These are phyloP conservation scores for Venturia carpophila DNA, from an alignment of 2,329 filamentous ascomycete species.

Conservation along the genomic window DNA sequence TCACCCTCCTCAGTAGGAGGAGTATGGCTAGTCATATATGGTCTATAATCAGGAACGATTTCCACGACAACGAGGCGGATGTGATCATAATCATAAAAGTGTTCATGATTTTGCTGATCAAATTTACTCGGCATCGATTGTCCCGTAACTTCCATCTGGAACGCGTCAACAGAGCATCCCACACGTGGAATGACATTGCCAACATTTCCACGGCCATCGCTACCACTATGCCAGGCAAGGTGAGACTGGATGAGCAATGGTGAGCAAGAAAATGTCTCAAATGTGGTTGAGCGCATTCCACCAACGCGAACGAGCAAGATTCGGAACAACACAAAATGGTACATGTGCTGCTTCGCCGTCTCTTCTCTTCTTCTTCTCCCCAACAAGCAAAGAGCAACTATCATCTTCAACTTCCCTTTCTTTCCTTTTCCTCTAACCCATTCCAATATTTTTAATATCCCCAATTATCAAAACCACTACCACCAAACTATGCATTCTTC, in stretches of 20 bases:
- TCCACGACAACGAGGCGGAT: neutral
- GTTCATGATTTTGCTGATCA: neutral
- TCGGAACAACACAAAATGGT: neutral
- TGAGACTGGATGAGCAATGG: neutral
- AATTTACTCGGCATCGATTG: neutral
- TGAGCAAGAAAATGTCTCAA: neutral
- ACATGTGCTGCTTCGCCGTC: neutral
- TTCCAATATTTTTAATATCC: neutral
- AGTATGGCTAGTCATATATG: too few relatives aligned
- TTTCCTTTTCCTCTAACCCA: neutral
- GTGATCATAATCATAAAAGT: neutral
- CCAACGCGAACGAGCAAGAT: neutral
- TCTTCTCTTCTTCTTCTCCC: neutral
- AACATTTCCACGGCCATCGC: neutral
- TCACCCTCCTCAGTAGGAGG: too few relatives aligned
- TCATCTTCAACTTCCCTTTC: neutral
- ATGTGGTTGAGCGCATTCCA: neutral
- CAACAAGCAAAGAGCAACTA: neutral
- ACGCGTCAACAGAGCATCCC: neutral
- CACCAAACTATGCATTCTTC: neutral
- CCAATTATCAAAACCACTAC: neutral
- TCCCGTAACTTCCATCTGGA: neutral
- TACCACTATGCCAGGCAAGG: neutral
- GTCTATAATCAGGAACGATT: too few relatives aligned
- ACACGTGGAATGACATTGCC: neutral